Conservation (phyloP, 192 early-diverging fungal species). For the Entomortierella chlamydospora region DNA sequence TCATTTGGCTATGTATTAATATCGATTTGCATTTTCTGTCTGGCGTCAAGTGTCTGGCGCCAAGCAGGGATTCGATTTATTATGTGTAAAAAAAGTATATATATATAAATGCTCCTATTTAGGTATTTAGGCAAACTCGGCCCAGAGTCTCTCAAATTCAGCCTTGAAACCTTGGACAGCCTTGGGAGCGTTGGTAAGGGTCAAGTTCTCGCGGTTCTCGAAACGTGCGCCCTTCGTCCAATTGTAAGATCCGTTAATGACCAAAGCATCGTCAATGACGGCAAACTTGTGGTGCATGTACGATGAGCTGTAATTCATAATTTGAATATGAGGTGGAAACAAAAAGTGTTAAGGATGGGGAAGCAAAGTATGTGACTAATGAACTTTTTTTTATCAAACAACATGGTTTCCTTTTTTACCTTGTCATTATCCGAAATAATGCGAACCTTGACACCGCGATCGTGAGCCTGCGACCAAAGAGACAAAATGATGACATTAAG, state of each 20-base stretch:
- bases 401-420: conserved; percentile 20
- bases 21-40: no score
- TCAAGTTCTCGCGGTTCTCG: conserved; percentile 75
- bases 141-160: conserved; percentile 75
- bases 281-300: conserved; percentile 85
- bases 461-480: conserved; percentile 20
- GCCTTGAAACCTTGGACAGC: conserved; percentile 66
- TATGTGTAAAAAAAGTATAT: neutral
- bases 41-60: no score
- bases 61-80: no score
- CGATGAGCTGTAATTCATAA: conserved; percentile 34
- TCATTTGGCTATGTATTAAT: no score
- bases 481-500: neutral
- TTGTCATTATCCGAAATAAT: conserved; percentile 81
- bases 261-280: conserved; percentile 63
- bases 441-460: conserved; percentile 61
- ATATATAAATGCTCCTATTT: no score
- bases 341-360: no score
- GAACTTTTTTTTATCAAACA: no score
- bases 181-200: conserved; percentile 70
- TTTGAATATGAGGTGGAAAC: no score
- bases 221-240: conserved; percentile 74
- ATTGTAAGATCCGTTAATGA: conserved; percentile 74
- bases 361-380: no score
- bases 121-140: conserved; percentile 54